phyloP scores from a whole-genome alignment of 495 filamentous ascomycete species.

The Xylaria telfairii region DNA sequence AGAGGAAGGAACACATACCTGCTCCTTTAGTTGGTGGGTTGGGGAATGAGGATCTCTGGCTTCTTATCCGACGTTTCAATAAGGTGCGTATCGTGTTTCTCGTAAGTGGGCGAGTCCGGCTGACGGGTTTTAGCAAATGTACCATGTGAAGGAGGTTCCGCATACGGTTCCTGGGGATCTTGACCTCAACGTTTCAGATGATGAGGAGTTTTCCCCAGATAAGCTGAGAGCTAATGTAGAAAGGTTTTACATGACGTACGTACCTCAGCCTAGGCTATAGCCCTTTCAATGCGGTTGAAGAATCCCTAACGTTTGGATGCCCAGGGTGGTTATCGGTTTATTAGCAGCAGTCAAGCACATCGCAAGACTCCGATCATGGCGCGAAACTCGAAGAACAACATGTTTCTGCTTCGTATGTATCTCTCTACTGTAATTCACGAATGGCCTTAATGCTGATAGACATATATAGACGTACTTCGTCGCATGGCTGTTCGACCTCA shows the following conservation, averaged over 20 bases:
- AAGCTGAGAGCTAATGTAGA: conserved; percentile 84
- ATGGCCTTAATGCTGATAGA: conserved; percentile 14
- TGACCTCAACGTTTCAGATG: conserved; percentile 81
- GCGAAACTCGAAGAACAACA: conserved; percentile 71
- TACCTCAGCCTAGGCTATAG: background rate
- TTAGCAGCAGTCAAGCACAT: conserved; percentile 75
- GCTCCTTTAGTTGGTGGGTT: conserved; percentile 72
- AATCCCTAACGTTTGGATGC: background rate
- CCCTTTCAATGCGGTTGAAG: background rate
- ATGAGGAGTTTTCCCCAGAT: conserved; percentile 86
- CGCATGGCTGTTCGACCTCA: conserved; percentile 78
- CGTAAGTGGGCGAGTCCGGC: background rate
- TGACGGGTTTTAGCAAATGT: conserved; percentile 70
- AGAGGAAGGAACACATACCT: conserved; percentile 61
- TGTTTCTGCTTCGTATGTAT: conserved; percentile 65
- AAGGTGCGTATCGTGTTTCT: conserved; percentile 60
- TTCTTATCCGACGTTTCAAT: conserved; percentile 80
- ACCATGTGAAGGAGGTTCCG: conserved; percentile 76
- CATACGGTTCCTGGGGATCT: conserved; percentile 59
- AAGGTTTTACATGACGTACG: conserved; percentile 75
- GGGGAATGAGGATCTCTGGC: conserved; percentile 84
- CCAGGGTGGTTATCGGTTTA: conserved; percentile 67
- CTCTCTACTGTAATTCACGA: background rate
- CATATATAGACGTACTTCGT: conserved; percentile 66
- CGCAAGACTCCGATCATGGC: conserved; percentile 79